These are phyloP conservation scores for Tylopilus plumbeoviolaceoides DNA, from an alignment of 768 basidiomycete genomes.

Conservation along the genomic window DNA sequence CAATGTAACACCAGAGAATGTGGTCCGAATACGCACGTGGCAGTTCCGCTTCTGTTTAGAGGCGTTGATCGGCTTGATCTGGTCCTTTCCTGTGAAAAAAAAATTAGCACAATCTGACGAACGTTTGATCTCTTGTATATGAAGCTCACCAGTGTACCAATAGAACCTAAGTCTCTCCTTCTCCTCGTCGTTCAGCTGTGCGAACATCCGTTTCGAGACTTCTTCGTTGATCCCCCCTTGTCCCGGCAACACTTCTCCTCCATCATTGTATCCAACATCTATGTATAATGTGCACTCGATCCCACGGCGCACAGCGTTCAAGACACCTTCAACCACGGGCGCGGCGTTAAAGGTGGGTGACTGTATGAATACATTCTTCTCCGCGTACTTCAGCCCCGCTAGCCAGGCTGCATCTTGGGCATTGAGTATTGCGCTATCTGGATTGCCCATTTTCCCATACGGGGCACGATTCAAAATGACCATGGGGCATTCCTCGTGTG, in stretches of 20 bases:
- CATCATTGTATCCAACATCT: slow-evolving; percentile 54
- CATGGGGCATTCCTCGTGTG: slow-evolving; percentile 59
- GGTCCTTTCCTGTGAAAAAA: slow-evolving; percentile 47
- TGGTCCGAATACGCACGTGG: slow-evolving; percentile 39
- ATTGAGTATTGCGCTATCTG: slow-evolving; percentile 38
- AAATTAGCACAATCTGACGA: neutral
- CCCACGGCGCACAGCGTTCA: slow-evolving; percentile 58
- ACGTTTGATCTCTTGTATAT: neutral
- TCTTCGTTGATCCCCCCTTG: slow-evolving; percentile 74
- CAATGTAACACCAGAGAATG: neutral
- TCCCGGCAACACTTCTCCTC: slow-evolving; percentile 58
- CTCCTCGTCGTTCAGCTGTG: slow-evolving; percentile 40
- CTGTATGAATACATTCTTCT: slow-evolving; percentile 66
- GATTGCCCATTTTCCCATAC: slow-evolving; percentile 49
- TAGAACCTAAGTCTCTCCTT: slow-evolving; percentile 47
- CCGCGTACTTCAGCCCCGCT: slow-evolving; percentile 55
- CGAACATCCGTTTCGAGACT: slow-evolving; percentile 58
- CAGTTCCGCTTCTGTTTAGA: slow-evolving; percentile 67
- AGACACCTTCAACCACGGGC: slow-evolving; percentile 54
- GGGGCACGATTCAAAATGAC: slow-evolving; percentile 63
- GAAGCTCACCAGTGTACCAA: slow-evolving; percentile 45
- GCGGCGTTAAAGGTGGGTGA: slow-evolving; percentile 67
- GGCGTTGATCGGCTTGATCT: slow-evolving; percentile 61
- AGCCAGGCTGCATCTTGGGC: slow-evolving; percentile 71
- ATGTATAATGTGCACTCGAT: slow-evolving; percentile 59